Base-by-base conservation (phyloP, 2,329 filamentous ascomycete genomes). In the Phialemoniopsis sp. region DNA sequence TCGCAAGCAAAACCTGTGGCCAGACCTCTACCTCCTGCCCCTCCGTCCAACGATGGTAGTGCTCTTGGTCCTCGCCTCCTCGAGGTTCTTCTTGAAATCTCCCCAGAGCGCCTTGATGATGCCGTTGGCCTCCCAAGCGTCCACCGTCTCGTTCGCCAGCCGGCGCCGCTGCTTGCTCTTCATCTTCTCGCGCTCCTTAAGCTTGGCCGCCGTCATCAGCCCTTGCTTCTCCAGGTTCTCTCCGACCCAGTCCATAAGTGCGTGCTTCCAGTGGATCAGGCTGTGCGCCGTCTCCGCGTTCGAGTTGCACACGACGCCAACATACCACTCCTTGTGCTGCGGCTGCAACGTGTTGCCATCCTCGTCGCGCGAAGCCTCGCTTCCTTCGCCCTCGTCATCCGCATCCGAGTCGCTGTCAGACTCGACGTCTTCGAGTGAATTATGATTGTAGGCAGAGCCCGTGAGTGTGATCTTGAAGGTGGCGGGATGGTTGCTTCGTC, bases 231-330 rank as follows among this genome's bases (percentile, higher is more conserved):
- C 60, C 0, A 93, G 74, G 38, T 76, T 78, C 19, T 73, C 70
- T 17, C 84, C 68, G 0, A 90, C 81, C 73, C 77, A 86, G 46
- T 82, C 73, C 53, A 86, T 82, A n/a, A 91, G 76, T 34, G 81
- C 76, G 43, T 76, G 78, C 41, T 83, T 82, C 87, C 87, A 90
- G 60, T 93, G 87, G 5, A 80, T 72, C 4, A 91, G 70, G 1
- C 73, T 74, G 53, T 91, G 87, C 0, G 85, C 82, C 30, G 82
- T 82, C 46, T 80, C 70, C 1, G 87, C 85, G 35, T 74, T 68
- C 44, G 64, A 64, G 49, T 60, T 57, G 55, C 67, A 71, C 12
- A 61, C 56, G 12, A 46, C 49, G 26, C 67, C 67, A 12, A 70
- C 57, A 29, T 45, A 41, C 64, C 65, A 71, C 30, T 53, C 42